phyloP scores from a whole-genome alignment of 1,284 basidiomycete genomes.

The Rhizoctonia solani region DNA sequence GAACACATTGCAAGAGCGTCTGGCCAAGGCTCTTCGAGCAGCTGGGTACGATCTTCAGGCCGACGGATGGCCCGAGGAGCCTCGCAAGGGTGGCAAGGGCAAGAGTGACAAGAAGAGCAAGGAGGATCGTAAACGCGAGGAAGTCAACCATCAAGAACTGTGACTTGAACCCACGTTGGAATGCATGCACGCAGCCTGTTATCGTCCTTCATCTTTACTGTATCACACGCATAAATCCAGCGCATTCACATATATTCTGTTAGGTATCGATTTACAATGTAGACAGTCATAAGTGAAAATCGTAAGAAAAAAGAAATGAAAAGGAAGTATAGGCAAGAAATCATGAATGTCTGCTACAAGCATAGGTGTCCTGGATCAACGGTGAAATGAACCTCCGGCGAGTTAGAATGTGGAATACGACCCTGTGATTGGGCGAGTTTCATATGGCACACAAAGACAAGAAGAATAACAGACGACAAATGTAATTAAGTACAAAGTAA shows the following conservation, averaged over 20 bases:
- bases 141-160: not conserved
- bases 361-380: constrained; percentile 13
- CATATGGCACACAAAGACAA: not conserved
- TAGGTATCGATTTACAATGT: constrained; percentile 33
- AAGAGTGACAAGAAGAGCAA: not conserved
- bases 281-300: constrained; percentile 36
- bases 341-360: constrained; percentile 17
- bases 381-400: constrained; percentile 6
- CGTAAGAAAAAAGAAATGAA: constrained; percentile 31
- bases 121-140: not conserved
- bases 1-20: constrained; percentile 3
- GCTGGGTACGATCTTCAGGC: constrained; percentile 50
- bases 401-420: constrained; percentile 31
- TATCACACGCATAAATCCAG: constrained; percentile 6
- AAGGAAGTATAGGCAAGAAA: constrained; percentile 32
- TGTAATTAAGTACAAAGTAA: constrained; percentile 5
- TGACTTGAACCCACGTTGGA: constrained; percentile 14
- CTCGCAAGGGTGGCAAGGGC: constrained; percentile 7
- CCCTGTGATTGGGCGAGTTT: not conserved
- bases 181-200: not conserved
- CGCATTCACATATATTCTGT: constrained; percentile 29
- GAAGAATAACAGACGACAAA: not conserved
- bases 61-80: constrained; percentile 23
- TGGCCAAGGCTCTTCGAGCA: constrained; percentile 45
- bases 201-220: not conserved